Evolutionary conservation across 1,284 basidiomycete species (phyloP), one percentile per base, ranked within the genome.

Genomic region (Bondarzewia mesenterica): DNA sequence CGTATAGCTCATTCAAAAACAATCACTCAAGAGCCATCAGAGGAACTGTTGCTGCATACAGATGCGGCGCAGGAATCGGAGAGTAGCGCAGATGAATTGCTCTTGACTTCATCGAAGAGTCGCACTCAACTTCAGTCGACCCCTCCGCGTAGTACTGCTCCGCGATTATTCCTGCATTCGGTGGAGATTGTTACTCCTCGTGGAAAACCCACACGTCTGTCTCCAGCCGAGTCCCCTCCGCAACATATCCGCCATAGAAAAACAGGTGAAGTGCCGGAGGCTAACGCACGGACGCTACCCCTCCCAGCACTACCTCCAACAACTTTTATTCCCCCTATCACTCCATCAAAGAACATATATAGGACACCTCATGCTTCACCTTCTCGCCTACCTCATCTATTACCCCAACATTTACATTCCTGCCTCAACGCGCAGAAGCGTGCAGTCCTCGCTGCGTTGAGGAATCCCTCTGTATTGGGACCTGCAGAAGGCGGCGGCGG

Each of bases 401-500:
- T 72, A 27, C 68, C 75, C 4, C 46, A 57, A 2, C 69, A 73
- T 55, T 58, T 79, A 2, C 58, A 63, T 35, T 50, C 66, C n/a
- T 73, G 63, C 54, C 60, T 82, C 7, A 58, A 68, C 23, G 67
- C 68, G 2, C 85, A 86, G 59, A 85, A 82, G 58, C 70, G 68
- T 40, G 74, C 71, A n/a, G 71, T 82, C 16, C 58, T 89, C 23
- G 59, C 60, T 39, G 67, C 71, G n/a, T 61, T 85, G 5, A 69
- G 69, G 16, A 53, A 68, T 23, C 64, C 62, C 7, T 45, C 59
- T 5, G 52, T 54, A 6, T 59, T 59, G 21, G 44, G 57, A 16
- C 56, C 55, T 14, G 52, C 50, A 18, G 50, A 56, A 7, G 57
- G 57, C 16, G 61, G 66, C 8, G 58, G 60, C 25, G 63, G 63